These are phyloP conservation scores for Ophiostoma piceae DNA, from an alignment of 2,329 filamentous ascomycete genomes.

Conservation along the genomic window DNA sequence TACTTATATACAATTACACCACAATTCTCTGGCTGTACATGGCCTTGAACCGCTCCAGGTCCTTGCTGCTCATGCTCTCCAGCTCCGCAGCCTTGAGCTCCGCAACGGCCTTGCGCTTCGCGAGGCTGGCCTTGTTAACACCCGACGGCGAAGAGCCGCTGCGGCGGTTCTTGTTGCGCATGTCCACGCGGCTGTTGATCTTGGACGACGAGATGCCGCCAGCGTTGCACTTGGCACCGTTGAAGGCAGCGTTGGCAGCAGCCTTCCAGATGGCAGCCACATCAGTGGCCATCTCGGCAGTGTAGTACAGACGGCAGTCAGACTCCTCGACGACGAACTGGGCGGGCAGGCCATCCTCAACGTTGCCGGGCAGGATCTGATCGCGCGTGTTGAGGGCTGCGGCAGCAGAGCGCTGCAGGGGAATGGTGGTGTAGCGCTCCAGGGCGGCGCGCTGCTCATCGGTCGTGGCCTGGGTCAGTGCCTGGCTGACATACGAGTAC, in stretches of 20 bases:
- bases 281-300: constrained; percentile 44
- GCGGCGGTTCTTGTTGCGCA: not conserved
- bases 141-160: constrained; percentile 1
- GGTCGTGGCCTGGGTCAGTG: constrained; percentile 20
- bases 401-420: constrained; percentile 22
- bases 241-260: constrained; percentile 38
- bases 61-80: not conserved
- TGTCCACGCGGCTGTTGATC: constrained; percentile 16
- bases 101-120: constrained; percentile 15
- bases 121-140: constrained; percentile 17
- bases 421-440: constrained; percentile 19
- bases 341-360: constrained; percentile 40
- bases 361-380: constrained; percentile 35
- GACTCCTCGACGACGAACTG: constrained; percentile 47
- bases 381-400: constrained; percentile 38
- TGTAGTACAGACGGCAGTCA: constrained; percentile 51
- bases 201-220: constrained; percentile 20
- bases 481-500: constrained; percentile 27
- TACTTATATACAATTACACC: constrained; percentile 10
- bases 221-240: constrained; percentile 23
- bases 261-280: constrained; percentile 45
- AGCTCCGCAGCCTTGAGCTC: constrained; percentile 10
- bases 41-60: constrained; percentile 18
- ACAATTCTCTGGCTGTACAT: constrained; percentile 23
- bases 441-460: constrained; percentile 22